Conservation (phyloP, 129 eudicot genomes). For the Dittrichia graveolens region DNA sequence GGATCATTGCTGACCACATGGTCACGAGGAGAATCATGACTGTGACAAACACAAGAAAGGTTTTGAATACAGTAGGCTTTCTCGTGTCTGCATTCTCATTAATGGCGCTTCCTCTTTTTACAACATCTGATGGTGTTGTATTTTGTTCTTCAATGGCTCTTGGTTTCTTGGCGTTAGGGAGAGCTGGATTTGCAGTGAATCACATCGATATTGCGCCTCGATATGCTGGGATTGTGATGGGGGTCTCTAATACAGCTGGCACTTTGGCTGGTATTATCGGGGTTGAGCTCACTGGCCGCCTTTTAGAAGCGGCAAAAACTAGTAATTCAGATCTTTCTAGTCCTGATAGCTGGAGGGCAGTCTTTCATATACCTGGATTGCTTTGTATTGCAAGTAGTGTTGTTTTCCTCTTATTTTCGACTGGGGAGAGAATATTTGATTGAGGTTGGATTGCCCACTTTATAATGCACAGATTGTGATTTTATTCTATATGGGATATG, state of each 20-base stretch:
- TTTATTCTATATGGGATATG: slow-evolving; percentile 7
- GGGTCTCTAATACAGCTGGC: slow-evolving; percentile 94
- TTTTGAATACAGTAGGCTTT: slow-evolving; percentile 72
- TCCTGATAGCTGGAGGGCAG: slow-evolving; percentile 82
- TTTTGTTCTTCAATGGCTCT: slow-evolving; percentile 85
- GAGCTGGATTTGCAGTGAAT: slow-evolving; percentile 96
- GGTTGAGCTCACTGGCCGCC: slow-evolving; percentile 81
- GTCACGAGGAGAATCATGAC: slow-evolving; percentile 71
- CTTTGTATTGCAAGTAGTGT: slow-evolving; percentile 70
- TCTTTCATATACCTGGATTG: slow-evolving; percentile 70
- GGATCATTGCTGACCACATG: slow-evolving; percentile 82
- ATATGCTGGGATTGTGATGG: slow-evolving; percentile 94
- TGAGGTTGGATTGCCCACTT: slow-evolving; percentile 28
- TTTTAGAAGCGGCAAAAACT: slow-evolving; percentile 81
- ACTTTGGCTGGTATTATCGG: slow-evolving; percentile 89
- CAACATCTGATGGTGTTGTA: slow-evolving; percentile 77
- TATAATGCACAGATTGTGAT: slow-evolving; percentile 1
- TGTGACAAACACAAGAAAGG: slow-evolving; percentile 74
- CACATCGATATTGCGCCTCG: slow-evolving; percentile 94
- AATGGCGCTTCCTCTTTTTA: slow-evolving; percentile 69
- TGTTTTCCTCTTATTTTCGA: slow-evolving; percentile 64
- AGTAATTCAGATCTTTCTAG: slow-evolving; percentile 61
- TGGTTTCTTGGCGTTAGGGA: slow-evolving; percentile 85
- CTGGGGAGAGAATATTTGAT: slow-evolving; percentile 87
- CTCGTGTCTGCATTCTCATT: slow-evolving; percentile 75